Base-by-base conservation (phyloP, 345 rosid genomes). In the Psidium guajava region DNA sequence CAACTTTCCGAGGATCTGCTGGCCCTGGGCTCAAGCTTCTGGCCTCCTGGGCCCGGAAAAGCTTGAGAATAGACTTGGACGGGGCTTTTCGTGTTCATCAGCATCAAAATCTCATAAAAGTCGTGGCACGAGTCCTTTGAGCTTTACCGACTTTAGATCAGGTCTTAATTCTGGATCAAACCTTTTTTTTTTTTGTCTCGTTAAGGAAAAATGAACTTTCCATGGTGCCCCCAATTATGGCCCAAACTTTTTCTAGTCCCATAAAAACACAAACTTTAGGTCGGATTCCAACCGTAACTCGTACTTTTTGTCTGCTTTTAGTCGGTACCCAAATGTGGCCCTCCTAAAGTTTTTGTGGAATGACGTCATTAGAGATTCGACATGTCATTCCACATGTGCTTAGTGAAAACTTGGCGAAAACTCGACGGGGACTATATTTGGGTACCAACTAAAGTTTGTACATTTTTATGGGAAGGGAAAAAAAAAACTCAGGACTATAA, bases 361-460 rank as follows among this genome's bases (percentile, higher is more conserved):
- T 59, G 69, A 59, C 12, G 0, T 59, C 4, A 0, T 59, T 59
- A 59, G 13, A n/a, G 18, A 15, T 58, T n/a, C 18, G 6, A 58
- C 27, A 16, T 1, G 9, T 13, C 69, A 27, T n/a, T 59, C 18
- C 69, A 59, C 18, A 0, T 6, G 9, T n/a, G 14, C 69, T 59
- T 0, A 0, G 36, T 0, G 0, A 32, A n/a, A n/a, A 58, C 0
- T n/a, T 7, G 3, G n/a, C 15, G 4, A 1, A 59, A 59, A 59
- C 3, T n/a, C 1, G 3, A 6, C 1, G 8, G 9, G 36, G 28
- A 32, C 0, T 0, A 5, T 0, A 59, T 59, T 59, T n/a, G 36
- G 28, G 7, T 27, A 25, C 28, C 69, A n/a, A 59, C 2, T n/a
- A 9, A n/a, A 59, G 18, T n/a, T n/a, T 12, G 2, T 13, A 1